These are phyloP conservation scores for Neonectria faginata DNA, from an alignment of 2,329 filamentous ascomycete genomes.

Conservation along the genomic window DNA sequence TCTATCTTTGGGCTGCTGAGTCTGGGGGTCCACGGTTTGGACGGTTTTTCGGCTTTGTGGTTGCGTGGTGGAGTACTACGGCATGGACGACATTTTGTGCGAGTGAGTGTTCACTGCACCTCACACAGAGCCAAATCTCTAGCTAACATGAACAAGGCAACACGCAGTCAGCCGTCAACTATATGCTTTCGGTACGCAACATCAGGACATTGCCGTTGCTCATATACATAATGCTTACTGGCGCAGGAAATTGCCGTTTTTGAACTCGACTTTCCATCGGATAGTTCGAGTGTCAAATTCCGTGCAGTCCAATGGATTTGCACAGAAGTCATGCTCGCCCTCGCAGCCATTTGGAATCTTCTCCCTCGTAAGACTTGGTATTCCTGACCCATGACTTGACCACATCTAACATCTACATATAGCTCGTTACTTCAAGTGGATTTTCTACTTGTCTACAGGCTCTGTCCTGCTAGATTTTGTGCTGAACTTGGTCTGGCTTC, in stretches of 20 bases:
- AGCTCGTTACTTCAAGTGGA: slow-evolving; percentile 58
- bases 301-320: slow-evolving; percentile 71
- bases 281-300: slow-evolving; percentile 65
- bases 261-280: slow-evolving; percentile 65
- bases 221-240: not conserved
- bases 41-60: slow-evolving; percentile 68
- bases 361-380: slow-evolving; percentile 57
- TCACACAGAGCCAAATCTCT: not conserved
- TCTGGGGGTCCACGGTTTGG: slow-evolving; percentile 66
- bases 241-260: slow-evolving; percentile 68
- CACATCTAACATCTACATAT: not conserved
- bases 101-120: slow-evolving; percentile 47
- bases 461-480: slow-evolving; percentile 69
- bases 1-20: slow-evolving; percentile 72
- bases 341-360: slow-evolving; percentile 63
- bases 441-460: slow-evolving; percentile 62
- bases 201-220: not conserved
- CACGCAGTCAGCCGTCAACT: slow-evolving; percentile 63
- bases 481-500: slow-evolving; percentile 71
- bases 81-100: slow-evolving; percentile 71
- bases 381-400: not conserved
- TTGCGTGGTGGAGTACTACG: slow-evolving; percentile 73
- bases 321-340: slow-evolving; percentile 62
- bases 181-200: slow-evolving; percentile 61
- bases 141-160: slow-evolving; percentile 51